phyloP scores from a whole-genome alignment of 192 early-diverging fungal species.

The Neocallimastix lanati region DNA sequence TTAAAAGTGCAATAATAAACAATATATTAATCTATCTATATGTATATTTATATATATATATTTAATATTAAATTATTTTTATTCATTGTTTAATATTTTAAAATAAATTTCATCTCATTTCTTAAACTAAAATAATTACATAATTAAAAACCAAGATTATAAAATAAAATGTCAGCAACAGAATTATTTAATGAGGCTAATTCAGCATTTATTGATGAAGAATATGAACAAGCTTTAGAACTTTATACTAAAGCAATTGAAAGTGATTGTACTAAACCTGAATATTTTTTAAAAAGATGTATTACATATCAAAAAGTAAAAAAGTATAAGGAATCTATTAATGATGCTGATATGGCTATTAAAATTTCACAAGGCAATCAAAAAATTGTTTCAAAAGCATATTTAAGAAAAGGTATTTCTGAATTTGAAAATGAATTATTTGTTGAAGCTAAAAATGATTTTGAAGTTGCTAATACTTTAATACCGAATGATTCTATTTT shows the following conservation, averaged over 20 bases:
- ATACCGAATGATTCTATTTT: neutral
- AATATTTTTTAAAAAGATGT: slow-evolving; percentile 50
- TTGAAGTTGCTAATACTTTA: neutral
- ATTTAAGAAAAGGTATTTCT: slow-evolving; percentile 30
- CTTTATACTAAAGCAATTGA: slow-evolving; percentile 51
- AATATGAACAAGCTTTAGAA: slow-evolving; percentile 48
- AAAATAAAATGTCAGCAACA: neutral
- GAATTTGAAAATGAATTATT: neutral
- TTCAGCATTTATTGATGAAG: slow-evolving; percentile 61
- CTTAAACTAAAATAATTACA: too few species aligned
- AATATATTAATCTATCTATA: too few species aligned
- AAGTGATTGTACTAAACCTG: slow-evolving; percentile 32
- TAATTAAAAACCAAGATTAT: too few species aligned
- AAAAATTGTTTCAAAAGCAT: slow-evolving; percentile 34
- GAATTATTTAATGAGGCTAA: slow-evolving; percentile 24
- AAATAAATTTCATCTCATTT: too few species aligned
- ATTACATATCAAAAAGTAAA: slow-evolving; percentile 43
- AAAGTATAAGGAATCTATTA: slow-evolving; percentile 30
- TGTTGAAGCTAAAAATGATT: neutral
- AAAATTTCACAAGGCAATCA: slow-evolving; percentile 26
- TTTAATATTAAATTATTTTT: too few species aligned
- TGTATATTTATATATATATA: too few species aligned
- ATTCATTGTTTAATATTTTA: too few species aligned
- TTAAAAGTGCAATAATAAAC: too few species aligned
- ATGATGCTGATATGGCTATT: slow-evolving; percentile 47